A percentile compares a stretch with the other conserved stretches of the same genome.
phyloP scores from a whole-genome alignment of 2,329 filamentous ascomycete species.

The Cercospora janseana region DNA sequence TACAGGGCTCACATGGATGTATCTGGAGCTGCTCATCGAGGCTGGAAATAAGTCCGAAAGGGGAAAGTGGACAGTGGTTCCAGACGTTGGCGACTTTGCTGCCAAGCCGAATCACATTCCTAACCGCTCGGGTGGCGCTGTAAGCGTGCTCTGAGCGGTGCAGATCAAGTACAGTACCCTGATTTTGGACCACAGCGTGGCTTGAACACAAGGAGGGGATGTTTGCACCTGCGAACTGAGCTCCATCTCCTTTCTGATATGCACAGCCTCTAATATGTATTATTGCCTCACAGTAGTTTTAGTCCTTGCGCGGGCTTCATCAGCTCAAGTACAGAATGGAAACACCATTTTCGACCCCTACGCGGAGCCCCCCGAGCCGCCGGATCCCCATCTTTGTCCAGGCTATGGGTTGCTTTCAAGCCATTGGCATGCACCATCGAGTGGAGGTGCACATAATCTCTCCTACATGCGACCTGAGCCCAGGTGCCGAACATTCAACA shows the following conservation, averaged over 20 bases:
- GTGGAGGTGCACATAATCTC: slow-evolving; percentile 44
- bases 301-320: not conserved
- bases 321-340: slow-evolving; percentile 6
- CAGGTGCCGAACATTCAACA: slow-evolving; percentile 44
- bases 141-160: not conserved
- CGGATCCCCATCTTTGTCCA: slow-evolving; percentile 37
- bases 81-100: too few species aligned
- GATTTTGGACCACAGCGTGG: not conserved
- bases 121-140: slow-evolving; percentile 6
- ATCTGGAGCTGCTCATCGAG: not conserved
- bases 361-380: not conserved
- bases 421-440: slow-evolving; percentile 39
- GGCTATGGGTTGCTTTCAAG: slow-evolving; percentile 41
- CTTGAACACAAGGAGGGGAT: not conserved
- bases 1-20: not conserved
- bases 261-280: too few species aligned
- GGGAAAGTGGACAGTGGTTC: not conserved
- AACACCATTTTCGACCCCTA: slow-evolving; percentile 21
- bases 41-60: not conserved
- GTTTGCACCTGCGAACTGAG: not conserved
- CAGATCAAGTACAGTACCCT: not conserved
- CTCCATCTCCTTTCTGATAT: too few species aligned
- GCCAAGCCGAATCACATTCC: not conserved
- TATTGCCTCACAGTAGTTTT: not conserved
- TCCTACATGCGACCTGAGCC: slow-evolving; percentile 44